phyloP scores from a whole-genome alignment of 1,284 basidiomycete species.

The Ganoderma resinaceum region DNA sequence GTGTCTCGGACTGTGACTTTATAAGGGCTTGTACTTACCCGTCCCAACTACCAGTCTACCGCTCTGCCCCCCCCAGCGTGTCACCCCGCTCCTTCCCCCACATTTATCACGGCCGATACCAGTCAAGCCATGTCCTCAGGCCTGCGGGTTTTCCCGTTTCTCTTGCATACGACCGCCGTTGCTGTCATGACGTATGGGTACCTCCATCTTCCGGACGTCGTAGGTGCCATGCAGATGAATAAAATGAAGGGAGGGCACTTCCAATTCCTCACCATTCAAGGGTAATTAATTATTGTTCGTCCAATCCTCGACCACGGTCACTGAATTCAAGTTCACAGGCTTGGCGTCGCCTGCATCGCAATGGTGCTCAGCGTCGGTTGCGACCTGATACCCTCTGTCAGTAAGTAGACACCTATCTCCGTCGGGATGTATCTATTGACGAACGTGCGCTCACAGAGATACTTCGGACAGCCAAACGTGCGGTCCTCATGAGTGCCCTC shows the following conservation, averaged over 20 bases:
- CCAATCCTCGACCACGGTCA: not conserved
- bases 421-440: not conserved
- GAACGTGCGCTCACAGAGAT: conserved; percentile 39
- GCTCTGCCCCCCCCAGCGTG: not conserved
- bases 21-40: not conserved
- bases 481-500: conserved; percentile 64
- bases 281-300: conserved; percentile 50
- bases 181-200: conserved; percentile 59
- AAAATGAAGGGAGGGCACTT: conserved; percentile 68
- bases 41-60: not conserved
- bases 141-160: conserved; percentile 19
- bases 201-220: conserved; percentile 43
- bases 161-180: conserved; percentile 51
- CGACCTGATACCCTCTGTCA: conserved; percentile 57
- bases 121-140: conserved; percentile 13
- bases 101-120: not conserved
- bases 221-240: conserved; percentile 48
- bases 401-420: conserved; percentile 42
- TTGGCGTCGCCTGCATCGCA: conserved; percentile 58
- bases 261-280: conserved; percentile 81
- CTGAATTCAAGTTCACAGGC: conserved; percentile 37
- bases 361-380: conserved; percentile 55
- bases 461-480: conserved; percentile 56
- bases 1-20: not conserved
- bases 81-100: not conserved